Evolutionary conservation across 768 basidiomycete genomes (phyloP).

Genomic region (Mycena leptocephala): DNA sequence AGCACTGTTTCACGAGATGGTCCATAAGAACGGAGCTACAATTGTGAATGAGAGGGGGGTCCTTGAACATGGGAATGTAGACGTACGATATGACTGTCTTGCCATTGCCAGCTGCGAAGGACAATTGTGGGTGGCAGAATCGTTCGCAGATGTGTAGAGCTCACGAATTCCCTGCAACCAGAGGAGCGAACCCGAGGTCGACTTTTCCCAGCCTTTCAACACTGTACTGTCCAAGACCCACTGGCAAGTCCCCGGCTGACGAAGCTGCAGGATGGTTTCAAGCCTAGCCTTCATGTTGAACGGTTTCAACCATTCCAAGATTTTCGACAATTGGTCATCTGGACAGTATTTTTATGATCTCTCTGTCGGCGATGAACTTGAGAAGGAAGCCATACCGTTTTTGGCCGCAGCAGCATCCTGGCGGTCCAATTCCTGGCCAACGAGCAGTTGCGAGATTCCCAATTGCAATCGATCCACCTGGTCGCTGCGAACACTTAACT

Average conservation of each 20-base stretch:
- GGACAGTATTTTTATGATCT: background rate
- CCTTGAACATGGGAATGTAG: too few relatives aligned
- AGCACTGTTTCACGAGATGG: background rate
- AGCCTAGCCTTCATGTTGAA: background rate
- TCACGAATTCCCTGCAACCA: background rate
- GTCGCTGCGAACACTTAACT: too few relatives aligned
- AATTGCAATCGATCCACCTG: background rate
- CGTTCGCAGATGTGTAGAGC: background rate
- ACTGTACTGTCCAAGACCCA: background rate
- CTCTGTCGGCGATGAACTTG: too few relatives aligned
- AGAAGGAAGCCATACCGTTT: background rate
- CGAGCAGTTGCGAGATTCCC: background rate
- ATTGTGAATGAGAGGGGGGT: background rate
- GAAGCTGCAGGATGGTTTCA: background rate
- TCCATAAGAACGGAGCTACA: background rate
- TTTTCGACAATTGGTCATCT: background rate
- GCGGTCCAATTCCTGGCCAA: background rate
- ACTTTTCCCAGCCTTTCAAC: conserved; percentile 5
- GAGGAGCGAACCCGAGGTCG: background rate
- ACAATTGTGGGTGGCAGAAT: background rate
- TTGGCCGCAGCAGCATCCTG: background rate
- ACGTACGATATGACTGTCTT: conserved; percentile 13
- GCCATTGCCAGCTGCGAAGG: background rate
- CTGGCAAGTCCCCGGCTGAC: background rate
- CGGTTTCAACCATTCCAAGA: conserved; percentile 11